Percentiles rank a stretch among this genome's conserved stretches.
These are phyloP conservation scores for Tylopilus sp. DNA, from an alignment of 1,284 basidiomycete genomes.

Conservation along the genomic window DNA sequence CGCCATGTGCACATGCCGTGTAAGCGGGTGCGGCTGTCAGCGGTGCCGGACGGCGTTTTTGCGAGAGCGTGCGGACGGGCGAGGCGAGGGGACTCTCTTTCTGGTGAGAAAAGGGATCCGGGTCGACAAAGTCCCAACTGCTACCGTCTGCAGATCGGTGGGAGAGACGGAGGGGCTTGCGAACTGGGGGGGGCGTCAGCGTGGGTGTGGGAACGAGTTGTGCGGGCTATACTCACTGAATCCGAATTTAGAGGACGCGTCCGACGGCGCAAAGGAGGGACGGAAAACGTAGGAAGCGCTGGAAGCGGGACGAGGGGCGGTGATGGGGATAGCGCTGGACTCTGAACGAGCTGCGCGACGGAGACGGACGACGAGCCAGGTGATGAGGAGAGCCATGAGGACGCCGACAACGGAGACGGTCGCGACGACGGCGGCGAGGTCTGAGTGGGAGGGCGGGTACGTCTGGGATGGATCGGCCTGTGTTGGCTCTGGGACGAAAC, in stretches of 20 bases:
- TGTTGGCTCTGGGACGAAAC: constrained; percentile 2
- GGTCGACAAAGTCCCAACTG: constrained; percentile 34
- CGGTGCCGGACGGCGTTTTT: constrained; percentile 20
- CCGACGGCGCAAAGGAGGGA: constrained; percentile 27
- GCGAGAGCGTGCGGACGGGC: neutral
- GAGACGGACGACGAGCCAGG: constrained; percentile 28
- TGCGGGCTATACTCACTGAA: constrained; percentile 20
- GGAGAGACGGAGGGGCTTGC: constrained; percentile 27
- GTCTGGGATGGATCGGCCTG: neutral
- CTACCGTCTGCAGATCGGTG: constrained; percentile 12
- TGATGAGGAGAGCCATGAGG: constrained; percentile 22
- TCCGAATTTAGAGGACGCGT: constrained; percentile 29
- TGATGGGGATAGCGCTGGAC: neutral
- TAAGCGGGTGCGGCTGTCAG: constrained; percentile 6
- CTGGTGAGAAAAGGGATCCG: constrained; percentile 20
- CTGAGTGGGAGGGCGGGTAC: constrained; percentile 10
- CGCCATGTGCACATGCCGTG: constrained; percentile 8
- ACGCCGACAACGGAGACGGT: constrained; percentile 29
- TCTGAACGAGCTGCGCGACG: constrained; percentile 11
- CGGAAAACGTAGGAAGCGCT: constrained; percentile 19
- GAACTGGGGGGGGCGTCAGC: constrained; percentile 11
- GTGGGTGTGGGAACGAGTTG: neutral
- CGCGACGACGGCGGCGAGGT: constrained; percentile 25
- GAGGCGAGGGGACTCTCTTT: constrained; percentile 6
- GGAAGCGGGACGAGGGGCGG: constrained; percentile 10